These are phyloP conservation scores for Trichoderma cornu-damae DNA, from an alignment of 2,329 filamentous ascomycete species.

Conservation along the genomic window DNA sequence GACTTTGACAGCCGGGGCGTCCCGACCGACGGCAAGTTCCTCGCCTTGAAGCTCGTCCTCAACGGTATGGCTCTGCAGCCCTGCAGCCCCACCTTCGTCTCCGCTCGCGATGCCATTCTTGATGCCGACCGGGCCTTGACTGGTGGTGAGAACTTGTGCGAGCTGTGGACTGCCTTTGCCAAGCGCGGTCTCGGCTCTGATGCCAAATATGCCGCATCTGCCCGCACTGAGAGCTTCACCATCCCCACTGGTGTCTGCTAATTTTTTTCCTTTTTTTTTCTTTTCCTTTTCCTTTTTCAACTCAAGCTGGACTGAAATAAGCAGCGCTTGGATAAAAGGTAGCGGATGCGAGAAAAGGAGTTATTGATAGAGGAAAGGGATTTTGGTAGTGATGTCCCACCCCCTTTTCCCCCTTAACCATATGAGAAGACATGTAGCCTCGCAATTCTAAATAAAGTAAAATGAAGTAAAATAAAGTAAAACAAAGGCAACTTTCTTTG, in stretches of 20 bases:
- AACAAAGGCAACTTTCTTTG: not conserved
- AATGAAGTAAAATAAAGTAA: constrained; percentile 1
- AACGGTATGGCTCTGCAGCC: constrained; percentile 52
- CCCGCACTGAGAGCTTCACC: constrained; percentile 31
- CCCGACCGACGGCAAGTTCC: constrained; percentile 48
- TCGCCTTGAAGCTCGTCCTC: constrained; percentile 48
- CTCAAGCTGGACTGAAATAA: too few relatives aligned
- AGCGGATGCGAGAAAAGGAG: not conserved
- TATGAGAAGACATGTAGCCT: not conserved
- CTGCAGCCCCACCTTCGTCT: constrained; percentile 50
- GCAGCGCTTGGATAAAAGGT: not conserved
- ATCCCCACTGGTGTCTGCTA: constrained; percentile 27
- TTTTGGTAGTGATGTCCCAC: too few relatives aligned
- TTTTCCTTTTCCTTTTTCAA: too few relatives aligned
- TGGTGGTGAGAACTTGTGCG: constrained; percentile 45
- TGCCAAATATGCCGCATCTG: constrained; percentile 30
- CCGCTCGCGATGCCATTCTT: constrained; percentile 50
- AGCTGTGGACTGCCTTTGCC: constrained; percentile 51
- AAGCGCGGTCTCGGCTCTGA: constrained; percentile 49
- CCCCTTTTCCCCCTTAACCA: not conserved
- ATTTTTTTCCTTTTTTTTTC: not conserved
- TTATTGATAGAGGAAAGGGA: not conserved
- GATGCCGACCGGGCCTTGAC: constrained; percentile 51
- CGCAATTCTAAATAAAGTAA: constrained; percentile 1
- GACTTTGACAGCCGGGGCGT: constrained; percentile 39